Evolutionary conservation across 2,329 filamentous ascomycete species (phyloP), one percentile per base, ranked within the genome.

Genomic region (Fusarium beomiforme): DNA sequence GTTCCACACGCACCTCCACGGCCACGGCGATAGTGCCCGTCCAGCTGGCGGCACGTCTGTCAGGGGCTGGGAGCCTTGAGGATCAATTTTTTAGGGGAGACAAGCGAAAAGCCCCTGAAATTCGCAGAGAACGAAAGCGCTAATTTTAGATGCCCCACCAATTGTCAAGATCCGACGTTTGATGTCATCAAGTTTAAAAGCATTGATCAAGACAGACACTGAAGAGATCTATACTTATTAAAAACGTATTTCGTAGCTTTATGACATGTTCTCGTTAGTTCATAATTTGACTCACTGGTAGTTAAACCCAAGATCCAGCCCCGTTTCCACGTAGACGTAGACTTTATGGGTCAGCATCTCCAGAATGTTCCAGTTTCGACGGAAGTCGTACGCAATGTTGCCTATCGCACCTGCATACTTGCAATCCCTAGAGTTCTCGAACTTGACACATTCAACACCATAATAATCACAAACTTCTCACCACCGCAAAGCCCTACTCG

Each of bases 331-430:
- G 42, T 69, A 69, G 47, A 57, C 39, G 42, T 69, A 69, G 47
- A 62, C 46, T 23, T 62, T 41, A 37, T 58, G 26, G 42, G 44
- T 67, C 64, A 67, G 68, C 59, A 43, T 55, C 68, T 71, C 65
- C 67, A 72, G 72, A 76, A 76, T 71, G 70, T 76, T 76, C 73
- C 59, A 73, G 64, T 44, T 36, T 55, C 37, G 39, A 71, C 44
- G 57, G 63, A 46, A 71, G 62, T 62, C 74, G 64, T 74, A 76
- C 56, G 59, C 74, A 56, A 64, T 75, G 75, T 70, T 76, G 75
- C 75, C 75, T 76, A 44, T 64, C 31, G 59, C 43, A 21, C 36
- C 46, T 51, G 37, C 23, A 47, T 41, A 43, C 31, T 51, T 36
- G 33, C n/a, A 47, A 39, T 56, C 7, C 29, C 24, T 42, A 46